Evolutionary conservation across 768 basidiomycete genomes (phyloP).

Genomic region (Termitomyces titanicus): DNA sequence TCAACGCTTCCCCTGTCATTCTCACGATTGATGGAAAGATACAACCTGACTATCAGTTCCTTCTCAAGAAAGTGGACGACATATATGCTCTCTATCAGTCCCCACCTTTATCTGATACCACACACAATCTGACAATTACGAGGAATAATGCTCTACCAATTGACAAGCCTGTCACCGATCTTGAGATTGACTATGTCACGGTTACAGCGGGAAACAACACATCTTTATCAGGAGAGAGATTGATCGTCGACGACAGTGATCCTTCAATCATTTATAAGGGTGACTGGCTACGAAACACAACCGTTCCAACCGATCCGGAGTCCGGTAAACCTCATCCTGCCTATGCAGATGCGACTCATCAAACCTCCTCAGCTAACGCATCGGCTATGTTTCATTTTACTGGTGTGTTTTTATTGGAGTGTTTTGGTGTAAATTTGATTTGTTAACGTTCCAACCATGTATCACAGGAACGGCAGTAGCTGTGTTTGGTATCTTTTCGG

Average conservation of each 20-base stretch:
- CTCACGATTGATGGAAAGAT: neutral
- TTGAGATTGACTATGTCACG: neutral
- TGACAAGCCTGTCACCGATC: too few relatives aligned
- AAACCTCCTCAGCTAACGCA: neutral
- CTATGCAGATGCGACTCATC: neutral
- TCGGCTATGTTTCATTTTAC: neutral
- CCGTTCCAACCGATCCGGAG: neutral
- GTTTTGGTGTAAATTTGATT: neutral
- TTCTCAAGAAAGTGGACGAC: neutral
- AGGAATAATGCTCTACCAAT: too few relatives aligned
- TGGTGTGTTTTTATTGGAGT: neutral
- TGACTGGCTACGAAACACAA: neutral
- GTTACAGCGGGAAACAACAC: neutral
- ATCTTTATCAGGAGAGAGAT: neutral
- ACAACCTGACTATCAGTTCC: neutral
- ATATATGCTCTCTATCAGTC: neutral
- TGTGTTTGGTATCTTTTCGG: neutral
- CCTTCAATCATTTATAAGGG: neutral
- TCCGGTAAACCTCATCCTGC: neutral
- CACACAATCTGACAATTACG: neutral
- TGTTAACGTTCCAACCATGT: neutral
- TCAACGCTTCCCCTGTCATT: neutral
- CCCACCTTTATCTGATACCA: neutral
- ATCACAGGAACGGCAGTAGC: neutral
- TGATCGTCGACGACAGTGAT: neutral